Evolutionary conservation across 2,329 filamentous ascomycete genomes (phyloP), one percentile per base, ranked within the genome.

Genomic region (Ophiostoma himal-ulmi): DNA sequence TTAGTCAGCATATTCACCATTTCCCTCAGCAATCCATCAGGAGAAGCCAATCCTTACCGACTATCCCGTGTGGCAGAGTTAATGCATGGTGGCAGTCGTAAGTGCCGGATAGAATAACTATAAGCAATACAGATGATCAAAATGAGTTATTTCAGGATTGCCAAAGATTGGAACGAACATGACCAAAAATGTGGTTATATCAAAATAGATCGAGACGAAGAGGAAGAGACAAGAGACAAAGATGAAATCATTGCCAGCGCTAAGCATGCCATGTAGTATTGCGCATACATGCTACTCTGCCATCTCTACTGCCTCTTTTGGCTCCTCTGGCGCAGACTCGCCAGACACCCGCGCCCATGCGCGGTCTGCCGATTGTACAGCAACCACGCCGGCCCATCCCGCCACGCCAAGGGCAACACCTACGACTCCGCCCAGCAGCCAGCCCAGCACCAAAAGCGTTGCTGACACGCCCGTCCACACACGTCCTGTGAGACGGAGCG

Each of bases 391-490:
- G 6, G 70, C 68, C 70, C 70, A 71, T 3, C 68, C 68, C 14
- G 68, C 64, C 30, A 71, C 37, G 48, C 70, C 70, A 5, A 71
- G 44, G 14, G 68, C 68, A 65, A 69, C 64, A 26, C 70, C 70
- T 26, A 66, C 39, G 39, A 62, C 68, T 7, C 70, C 68, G 57
- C 70, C 70, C 70, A 71, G 13, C 66, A 70, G 41, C 70, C 70
- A 70, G 8, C 70, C 70, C 13, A 70, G 7, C 68, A 71, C 70
- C 54, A 71, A 37, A 68, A 71, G 70, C 65, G 68, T 71, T 20
- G 70, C 68, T 14, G 68, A 71, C 41, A 71, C n/a, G 34, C 70
- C 68, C 54, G 70, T 69, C 70, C 68, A 69, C 65, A 70, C 48
- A 6, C 36, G 66, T 36, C 65, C 68, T 7, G 66, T 71, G 14